Base-by-base conservation (phyloP, 164 flowering plant genomes). In the Buxus sempervirens region DNA sequence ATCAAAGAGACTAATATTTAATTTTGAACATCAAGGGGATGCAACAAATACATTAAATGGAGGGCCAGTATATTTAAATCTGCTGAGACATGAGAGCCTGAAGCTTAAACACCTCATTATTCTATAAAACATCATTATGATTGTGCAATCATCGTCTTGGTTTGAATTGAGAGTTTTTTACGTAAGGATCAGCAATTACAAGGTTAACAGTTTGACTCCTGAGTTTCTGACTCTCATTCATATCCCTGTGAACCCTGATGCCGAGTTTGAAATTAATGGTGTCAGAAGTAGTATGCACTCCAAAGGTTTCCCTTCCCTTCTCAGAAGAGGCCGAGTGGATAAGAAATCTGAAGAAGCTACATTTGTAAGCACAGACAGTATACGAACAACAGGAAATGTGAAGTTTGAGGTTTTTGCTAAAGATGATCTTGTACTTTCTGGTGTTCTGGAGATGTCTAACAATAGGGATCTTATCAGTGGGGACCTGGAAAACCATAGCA, bases 251-350 rank as follows among this genome's bases (percentile, higher is more conserved):
- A 74, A 68, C 61, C 95, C 77, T 18, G 85, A 89, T 23, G 85
- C 98, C 58, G 82, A 86, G 49, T 81, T 89, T 62, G 96, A 93
- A 79, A 86, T 90, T 6, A 93, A 93, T 77, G 88, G 95, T 62
- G 76, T 60, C 36, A 79, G 89, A 70, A 74, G 81, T 72, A 71
- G 83, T 69, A 84, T 82, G 26, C 75, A 84, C 71, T 83, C 89
- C 0, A 91, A 84, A 55, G 91, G 89, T 7, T 80, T 80, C 24
- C 73, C 84, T 26, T 82, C 85, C 14, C 82, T 78, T 62, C 86
- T 93, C 22, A 80, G 87, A 72, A 79, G 93, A 67, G 96, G 88
- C 67, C 73, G 95, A 57, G 76, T 81, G 0, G 95, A 93, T 72
- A 90, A 80, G 82, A 87, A 82, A 81, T 84, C 90, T 0, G 93